A percentile compares a stretch with the other conserved stretches of the same genome.
These are phyloP conservation scores for Claviceps quebecensis DNA, from an alignment of 2,329 filamentous ascomycete genomes.

Conservation along the genomic window DNA sequence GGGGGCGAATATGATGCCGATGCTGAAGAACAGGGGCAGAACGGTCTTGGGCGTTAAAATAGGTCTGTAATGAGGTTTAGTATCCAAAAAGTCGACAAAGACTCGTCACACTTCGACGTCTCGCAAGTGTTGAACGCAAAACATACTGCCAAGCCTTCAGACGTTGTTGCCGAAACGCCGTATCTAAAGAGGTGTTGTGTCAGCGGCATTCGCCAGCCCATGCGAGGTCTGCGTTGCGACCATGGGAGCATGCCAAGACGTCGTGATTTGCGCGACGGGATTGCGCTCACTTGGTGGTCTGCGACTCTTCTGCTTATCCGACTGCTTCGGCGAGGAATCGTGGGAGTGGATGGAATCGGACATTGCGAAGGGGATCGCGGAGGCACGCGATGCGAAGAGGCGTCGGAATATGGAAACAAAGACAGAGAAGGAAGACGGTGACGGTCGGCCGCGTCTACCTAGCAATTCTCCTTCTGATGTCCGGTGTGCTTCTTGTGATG, in stretches of 20 bases:
- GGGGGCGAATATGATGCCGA: conserved; percentile 85
- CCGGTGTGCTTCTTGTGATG: no score
- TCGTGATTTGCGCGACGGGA: neutral
- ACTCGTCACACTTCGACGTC: neutral
- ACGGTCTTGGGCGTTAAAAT: conserved; percentile 93
- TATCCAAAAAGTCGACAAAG: conserved; percentile 20
- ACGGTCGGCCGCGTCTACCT: neutral
- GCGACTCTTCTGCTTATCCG: conserved; percentile 79
- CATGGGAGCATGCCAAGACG: conserved; percentile 14
- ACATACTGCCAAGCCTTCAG: conserved; percentile 97
- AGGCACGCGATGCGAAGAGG: neutral
- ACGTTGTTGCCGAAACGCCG: conserved; percentile 90
- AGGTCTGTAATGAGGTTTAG: conserved; percentile 41
- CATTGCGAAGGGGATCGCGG: conserved; percentile 24
- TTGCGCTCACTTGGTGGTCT: conserved; percentile 65
- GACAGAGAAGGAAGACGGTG: no score
- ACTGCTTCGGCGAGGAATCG: conserved; percentile 34
- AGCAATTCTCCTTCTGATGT: no score
- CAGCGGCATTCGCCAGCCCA: neutral
- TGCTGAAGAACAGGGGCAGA: conserved; percentile 75
- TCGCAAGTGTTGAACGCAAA: neutral
- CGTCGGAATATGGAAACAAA: neutral
- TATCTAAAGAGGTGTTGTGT: conserved; percentile 46
- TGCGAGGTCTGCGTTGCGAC: conserved; percentile 2
- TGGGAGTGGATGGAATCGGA: conserved; percentile 42